These are phyloP conservation scores for Ciborinia camelliae DNA, from an alignment of 2,329 filamentous ascomycete genomes.

Conservation along the genomic window DNA sequence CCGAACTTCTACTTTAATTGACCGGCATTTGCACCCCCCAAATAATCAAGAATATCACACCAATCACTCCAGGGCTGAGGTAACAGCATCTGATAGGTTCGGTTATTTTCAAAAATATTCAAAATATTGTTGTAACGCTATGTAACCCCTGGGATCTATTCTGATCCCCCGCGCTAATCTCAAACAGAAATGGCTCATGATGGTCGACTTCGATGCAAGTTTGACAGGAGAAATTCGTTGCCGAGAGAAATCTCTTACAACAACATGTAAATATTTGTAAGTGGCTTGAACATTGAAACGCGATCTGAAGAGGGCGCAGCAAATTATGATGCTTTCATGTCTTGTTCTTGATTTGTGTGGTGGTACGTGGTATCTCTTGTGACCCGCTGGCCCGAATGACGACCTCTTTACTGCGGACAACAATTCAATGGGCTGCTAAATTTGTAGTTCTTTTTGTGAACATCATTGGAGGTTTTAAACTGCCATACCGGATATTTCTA, in stretches of 20 bases:
- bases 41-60: not conserved
- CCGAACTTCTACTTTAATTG: not conserved
- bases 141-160: constrained; percentile 9
- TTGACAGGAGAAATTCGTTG: not conserved
- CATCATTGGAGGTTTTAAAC: not conserved
- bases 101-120: constrained; percentile 5
- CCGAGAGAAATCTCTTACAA: not conserved
- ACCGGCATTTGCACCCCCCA: not conserved
- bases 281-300: constrained; percentile 4
- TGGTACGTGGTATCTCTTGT: not conserved
- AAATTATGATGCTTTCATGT: not conserved
- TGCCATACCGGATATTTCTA: not conserved
- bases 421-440: not conserved
- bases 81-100: constrained; percentile 6
- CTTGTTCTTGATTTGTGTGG: not conserved
- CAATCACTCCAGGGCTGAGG: constrained; percentile 1
- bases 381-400: not conserved
- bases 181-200: not conserved
- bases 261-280: not conserved
- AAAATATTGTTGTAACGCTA: not conserved
- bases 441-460: not conserved
- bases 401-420: not conserved
- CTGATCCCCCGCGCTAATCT: constrained; percentile 4
- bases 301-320: constrained; percentile 11
- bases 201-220: not conserved